phyloP scores from a whole-genome alignment of 441 rosid species.

The Rhodomyrtus psidioides region DNA sequence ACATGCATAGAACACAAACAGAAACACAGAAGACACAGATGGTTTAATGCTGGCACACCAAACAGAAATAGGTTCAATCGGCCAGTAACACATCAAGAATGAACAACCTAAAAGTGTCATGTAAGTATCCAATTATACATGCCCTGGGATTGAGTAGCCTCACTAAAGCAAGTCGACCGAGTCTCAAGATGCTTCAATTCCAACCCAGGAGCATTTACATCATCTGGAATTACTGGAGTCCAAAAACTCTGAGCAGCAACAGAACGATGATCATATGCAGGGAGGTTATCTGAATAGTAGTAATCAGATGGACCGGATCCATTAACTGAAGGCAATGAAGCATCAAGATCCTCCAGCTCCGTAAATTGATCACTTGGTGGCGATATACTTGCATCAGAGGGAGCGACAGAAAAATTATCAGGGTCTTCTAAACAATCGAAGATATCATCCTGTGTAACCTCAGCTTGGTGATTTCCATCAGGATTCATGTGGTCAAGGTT shows the following conservation, averaged over 20 bases:
- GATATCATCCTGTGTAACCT: background rate
- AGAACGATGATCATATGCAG: background rate
- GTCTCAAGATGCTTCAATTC: conserved; percentile 18
- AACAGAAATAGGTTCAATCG: background rate
- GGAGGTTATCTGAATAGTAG: background rate
- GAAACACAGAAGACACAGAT: background rate
- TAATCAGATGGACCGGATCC: background rate
- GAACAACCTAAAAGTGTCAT: background rate
- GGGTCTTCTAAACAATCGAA: conserved; percentile 25
- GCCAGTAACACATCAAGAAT: background rate
- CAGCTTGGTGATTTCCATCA: background rate
- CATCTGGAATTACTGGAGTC: background rate
- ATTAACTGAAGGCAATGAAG: background rate
- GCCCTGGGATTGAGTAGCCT: background rate
- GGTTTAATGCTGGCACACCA: background rate
- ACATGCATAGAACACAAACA: background rate
- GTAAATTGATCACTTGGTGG: background rate
- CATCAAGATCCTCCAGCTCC: conserved; percentile 23
- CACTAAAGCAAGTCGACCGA: background rate
- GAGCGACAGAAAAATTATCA: background rate
- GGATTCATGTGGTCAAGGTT: fast-evolving
- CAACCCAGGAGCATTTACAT: background rate
- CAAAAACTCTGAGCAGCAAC: background rate
- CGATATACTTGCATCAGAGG: background rate
- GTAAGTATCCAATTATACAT: background rate